These are phyloP conservation scores for Pseudocercospora macadamiae DNA, from an alignment of 2,329 filamentous ascomycete genomes.

Conservation along the genomic window DNA sequence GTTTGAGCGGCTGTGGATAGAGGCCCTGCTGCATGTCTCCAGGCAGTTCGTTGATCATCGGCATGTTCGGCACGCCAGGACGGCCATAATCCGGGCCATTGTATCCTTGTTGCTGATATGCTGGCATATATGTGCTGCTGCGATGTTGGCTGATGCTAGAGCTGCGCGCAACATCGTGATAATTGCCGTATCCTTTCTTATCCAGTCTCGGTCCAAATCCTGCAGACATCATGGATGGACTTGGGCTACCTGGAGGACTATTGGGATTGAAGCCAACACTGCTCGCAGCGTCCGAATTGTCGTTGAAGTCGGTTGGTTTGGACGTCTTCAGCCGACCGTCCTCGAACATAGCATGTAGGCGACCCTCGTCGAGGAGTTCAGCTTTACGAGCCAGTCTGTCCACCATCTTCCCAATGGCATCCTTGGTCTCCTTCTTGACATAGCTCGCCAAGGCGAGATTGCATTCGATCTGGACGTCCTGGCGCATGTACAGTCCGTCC, in stretches of 20 bases:
- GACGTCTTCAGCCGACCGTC: conserved; percentile 65
- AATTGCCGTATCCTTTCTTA: conserved; percentile 34
- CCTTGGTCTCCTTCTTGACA: conserved; percentile 68
- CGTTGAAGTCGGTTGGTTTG: conserved; percentile 48
- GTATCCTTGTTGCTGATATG: conserved; percentile 34
- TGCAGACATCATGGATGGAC: conserved; percentile 15
- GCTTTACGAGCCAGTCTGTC: conserved; percentile 71
- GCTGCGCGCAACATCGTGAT: conserved; percentile 31
- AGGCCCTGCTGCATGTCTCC: conserved; percentile 40
- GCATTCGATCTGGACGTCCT: conserved; percentile 72
- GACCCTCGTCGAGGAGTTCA: conserved; percentile 64
- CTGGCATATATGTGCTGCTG: conserved; percentile 29
- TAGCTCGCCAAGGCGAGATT: conserved; percentile 64
- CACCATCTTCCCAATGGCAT: conserved; percentile 69
- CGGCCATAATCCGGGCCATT: conserved; percentile 28
- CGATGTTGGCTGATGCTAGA: conserved; percentile 19
- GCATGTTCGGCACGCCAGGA: conserved; percentile 31
- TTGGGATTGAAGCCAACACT: conserved; percentile 9
- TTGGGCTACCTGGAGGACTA: conserved; percentile 27
- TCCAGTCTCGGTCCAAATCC: conserved; percentile 25
- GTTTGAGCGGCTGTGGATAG: conserved; percentile 28
- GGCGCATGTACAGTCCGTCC: conserved; percentile 68
- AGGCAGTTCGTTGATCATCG: conserved; percentile 45
- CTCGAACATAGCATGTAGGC: conserved; percentile 69
- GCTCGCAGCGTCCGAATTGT: conserved; percentile 14